Conservation (phyloP, 305 asterid genomes). For the Withania somnifera region DNA sequence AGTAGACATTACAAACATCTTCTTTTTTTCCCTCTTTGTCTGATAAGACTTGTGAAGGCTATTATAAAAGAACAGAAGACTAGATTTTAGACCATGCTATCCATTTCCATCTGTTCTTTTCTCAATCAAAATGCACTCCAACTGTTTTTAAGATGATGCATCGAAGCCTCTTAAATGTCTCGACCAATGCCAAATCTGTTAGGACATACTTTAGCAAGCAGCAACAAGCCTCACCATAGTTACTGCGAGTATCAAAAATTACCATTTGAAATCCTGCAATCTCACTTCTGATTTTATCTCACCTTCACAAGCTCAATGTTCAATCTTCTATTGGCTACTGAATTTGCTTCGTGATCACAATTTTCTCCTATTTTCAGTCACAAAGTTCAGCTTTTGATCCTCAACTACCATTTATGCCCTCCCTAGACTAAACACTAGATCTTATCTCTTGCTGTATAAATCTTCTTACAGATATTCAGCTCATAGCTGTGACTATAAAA, state of each 20-base stretch:
- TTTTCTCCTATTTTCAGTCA: neutral
- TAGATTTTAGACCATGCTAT: neutral
- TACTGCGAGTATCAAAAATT: neutral
- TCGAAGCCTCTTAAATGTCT: neutral
- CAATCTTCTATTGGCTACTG: neutral
- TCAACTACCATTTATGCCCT: neutral
- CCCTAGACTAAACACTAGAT: neutral
- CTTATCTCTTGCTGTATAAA: neutral
- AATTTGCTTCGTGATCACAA: neutral
- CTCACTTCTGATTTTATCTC: neutral
- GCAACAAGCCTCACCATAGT: neutral
- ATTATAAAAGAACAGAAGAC: neutral
- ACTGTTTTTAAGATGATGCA: neutral
- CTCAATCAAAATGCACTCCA: neutral
- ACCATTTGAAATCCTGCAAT: neutral
- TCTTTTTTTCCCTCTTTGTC: neutral
- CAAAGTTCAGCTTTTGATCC: neutral
- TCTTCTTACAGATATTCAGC: neutral
- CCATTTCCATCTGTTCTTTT: neutral
- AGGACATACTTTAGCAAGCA: neutral
- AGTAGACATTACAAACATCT: neutral
- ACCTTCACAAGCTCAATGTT: neutral
- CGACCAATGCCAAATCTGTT: neutral
- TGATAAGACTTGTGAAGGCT: neutral
- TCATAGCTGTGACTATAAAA: neutral